These are phyloP conservation scores for Diplodia intermedia DNA, from an alignment of 2,329 filamentous ascomycete species.

Conservation along the genomic window DNA sequence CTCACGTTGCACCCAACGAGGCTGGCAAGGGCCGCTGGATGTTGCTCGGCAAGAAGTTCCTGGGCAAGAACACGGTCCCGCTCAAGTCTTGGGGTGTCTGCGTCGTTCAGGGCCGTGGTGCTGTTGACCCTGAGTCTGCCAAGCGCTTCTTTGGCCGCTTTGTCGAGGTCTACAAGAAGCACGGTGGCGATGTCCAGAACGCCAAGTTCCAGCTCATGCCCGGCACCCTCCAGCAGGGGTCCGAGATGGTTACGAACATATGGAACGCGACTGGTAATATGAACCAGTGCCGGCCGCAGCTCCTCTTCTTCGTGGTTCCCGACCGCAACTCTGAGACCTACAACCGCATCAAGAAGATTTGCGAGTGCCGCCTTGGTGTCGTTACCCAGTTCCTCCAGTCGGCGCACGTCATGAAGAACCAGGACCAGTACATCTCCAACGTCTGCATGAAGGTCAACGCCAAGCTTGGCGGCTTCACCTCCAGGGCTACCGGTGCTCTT, in stretches of 20 bases:
- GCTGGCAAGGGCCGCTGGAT: slow-evolving; percentile 82
- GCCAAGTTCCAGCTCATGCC: slow-evolving; percentile 52
- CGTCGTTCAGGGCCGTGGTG: slow-evolving; percentile 63
- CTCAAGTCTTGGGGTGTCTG: slow-evolving; percentile 80
- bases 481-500: slow-evolving; percentile 52
- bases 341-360: slow-evolving; percentile 85
- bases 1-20: slow-evolving; percentile 40
- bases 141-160: slow-evolving; percentile 67
- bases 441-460: slow-evolving; percentile 97
- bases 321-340: slow-evolving; percentile 77
- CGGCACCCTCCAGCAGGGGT: slow-evolving; percentile 47
- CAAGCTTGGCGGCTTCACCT: slow-evolving; percentile 87
- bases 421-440: slow-evolving; percentile 88
- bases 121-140: slow-evolving; percentile 55
- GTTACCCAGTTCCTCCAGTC: slow-evolving; percentile 82
- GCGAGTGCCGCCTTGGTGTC: slow-evolving; percentile 84
- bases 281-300: slow-evolving; percentile 67
- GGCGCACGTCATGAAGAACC: slow-evolving; percentile 70
- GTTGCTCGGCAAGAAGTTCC: slow-evolving; percentile 80
- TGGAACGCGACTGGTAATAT: slow-evolving; percentile 63
- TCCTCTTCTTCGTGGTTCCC: slow-evolving; percentile 79
- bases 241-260: slow-evolving; percentile 62
- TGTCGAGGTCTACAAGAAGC: slow-evolving; percentile 63
- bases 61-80: slow-evolving; percentile 65
- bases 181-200: slow-evolving; percentile 65